phyloP scores from a whole-genome alignment of 1,139 yeast genomes.

The Hansenula anomala region DNA sequence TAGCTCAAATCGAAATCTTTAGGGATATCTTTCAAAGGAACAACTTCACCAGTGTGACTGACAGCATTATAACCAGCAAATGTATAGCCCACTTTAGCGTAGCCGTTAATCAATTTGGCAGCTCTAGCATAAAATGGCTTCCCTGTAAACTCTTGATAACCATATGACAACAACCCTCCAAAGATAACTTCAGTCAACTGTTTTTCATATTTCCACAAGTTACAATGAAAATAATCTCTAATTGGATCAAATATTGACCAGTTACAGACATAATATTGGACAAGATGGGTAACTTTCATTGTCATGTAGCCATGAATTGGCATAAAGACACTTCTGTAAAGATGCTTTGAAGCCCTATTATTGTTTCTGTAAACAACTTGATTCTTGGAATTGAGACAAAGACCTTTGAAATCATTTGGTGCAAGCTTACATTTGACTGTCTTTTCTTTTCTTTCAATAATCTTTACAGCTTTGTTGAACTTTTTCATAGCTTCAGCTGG shows the following conservation, averaged over 20 bases:
- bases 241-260: too few relatives aligned
- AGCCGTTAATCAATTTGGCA: neutral
- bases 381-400: neutral
- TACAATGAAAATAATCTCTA: neutral
- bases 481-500: neutral
- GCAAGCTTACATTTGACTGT: neutral
- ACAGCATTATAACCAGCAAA: constrained; percentile 1
- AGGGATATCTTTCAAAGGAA: neutral
- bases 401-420: neutral
- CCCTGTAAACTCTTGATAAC: neutral
- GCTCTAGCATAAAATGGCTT: constrained; percentile 1
- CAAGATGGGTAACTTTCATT: too few relatives aligned
- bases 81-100: neutral
- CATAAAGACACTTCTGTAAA: neutral
- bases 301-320: neutral
- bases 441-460: neutral
- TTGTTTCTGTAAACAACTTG: neutral
- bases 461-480: neutral
- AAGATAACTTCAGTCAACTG: neutral
- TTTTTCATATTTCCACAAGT: neutral
- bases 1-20: constrained; percentile 2
- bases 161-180: neutral
- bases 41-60: neutral
- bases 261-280: too few relatives aligned
- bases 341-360: neutral